phyloP scores from a whole-genome alignment of 2,329 filamentous ascomycete genomes.

The Blastomyces emzantsi region DNA sequence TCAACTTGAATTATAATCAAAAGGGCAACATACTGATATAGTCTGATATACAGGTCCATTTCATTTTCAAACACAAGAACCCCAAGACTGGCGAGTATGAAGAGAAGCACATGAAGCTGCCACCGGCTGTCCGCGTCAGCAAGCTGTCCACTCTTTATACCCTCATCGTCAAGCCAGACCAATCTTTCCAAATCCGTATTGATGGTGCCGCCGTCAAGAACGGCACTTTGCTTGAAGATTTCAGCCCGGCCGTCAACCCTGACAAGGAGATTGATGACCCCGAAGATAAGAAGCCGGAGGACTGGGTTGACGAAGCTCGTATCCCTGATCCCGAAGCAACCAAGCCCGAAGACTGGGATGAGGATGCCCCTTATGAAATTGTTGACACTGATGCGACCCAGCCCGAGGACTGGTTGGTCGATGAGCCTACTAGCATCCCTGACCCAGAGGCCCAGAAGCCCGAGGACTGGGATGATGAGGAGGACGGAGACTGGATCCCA shows the following conservation, averaged over 20 bases:
- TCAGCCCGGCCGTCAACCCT: conserved; percentile 88
- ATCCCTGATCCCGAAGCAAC: conserved; percentile 86
- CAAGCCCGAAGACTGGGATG: conserved; percentile 98
- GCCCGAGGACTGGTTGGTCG: conserved; percentile 93
- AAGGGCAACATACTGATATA: conserved; percentile 9
- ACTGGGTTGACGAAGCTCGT: conserved; percentile 90
- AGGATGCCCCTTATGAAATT: conserved; percentile 95
- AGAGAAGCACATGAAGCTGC: conserved; percentile 91
- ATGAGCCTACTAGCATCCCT: conserved; percentile 70
- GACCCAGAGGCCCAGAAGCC: conserved; percentile 97
- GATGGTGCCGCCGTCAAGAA: conserved; percentile 83
- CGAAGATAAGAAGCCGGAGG: conserved; percentile 85
- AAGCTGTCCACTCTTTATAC: conserved; percentile 96
- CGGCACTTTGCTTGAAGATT: conserved; percentile 89
- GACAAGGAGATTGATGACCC: conserved; percentile 88
- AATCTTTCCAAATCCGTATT: conserved; percentile 87
- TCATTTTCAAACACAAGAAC: conserved; percentile 99
- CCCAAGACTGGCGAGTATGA: conserved; percentile 99
- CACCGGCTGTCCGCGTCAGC: conserved; percentile 76
- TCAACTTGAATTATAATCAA: conserved; percentile 8
- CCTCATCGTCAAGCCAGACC: conserved; percentile 90
- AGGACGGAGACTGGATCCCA: conserved; percentile 94
- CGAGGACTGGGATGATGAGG: conserved; percentile 98
- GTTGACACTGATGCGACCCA: conserved; percentile 84
- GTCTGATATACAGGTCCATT: conserved; percentile 50